phyloP scores from a whole-genome alignment of 169 alveolate genomes.

The Eimeria praecox region DNA sequence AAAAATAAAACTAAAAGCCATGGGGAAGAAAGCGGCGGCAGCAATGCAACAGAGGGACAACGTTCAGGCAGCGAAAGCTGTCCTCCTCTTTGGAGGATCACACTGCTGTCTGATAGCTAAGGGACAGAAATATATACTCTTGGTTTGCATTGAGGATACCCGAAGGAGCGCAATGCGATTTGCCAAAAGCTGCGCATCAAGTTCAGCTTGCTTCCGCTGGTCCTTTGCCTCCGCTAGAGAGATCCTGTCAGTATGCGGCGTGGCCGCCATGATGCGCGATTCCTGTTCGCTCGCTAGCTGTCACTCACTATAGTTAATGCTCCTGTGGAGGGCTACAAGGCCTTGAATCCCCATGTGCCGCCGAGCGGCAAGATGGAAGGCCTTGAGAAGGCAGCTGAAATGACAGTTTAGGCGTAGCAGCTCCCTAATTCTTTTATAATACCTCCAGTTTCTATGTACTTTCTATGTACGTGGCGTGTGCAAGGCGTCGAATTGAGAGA shows the following conservation, averaged over 20 bases:
- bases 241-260: conserved; percentile 59
- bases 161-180: conserved; percentile 87
- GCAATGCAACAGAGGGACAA: neutral
- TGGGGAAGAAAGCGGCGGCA: neutral
- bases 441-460: neutral
- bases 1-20: neutral
- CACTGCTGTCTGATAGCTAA: neutral
- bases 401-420: neutral
- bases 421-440: neutral
- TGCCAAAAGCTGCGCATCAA: conserved; percentile 89
- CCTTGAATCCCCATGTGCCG: conserved; percentile 24
- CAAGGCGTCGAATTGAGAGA: neutral
- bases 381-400: neutral
- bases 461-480: neutral
- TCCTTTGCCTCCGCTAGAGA: conserved; percentile 84
- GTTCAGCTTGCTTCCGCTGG: conserved; percentile 87
- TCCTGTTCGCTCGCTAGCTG: neutral
- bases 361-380: neutral
- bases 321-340: neutral
- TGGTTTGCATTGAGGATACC: conserved; percentile 16
- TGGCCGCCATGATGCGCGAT: conserved; percentile 53
- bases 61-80: neutral
- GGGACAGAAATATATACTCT: neutral
- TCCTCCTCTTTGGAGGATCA: neutral
- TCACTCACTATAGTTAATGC: conserved; percentile 16